These are phyloP conservation scores for Solanum clarkiae DNA, from an alignment of 257 asterid species.

Conservation along the genomic window DNA sequence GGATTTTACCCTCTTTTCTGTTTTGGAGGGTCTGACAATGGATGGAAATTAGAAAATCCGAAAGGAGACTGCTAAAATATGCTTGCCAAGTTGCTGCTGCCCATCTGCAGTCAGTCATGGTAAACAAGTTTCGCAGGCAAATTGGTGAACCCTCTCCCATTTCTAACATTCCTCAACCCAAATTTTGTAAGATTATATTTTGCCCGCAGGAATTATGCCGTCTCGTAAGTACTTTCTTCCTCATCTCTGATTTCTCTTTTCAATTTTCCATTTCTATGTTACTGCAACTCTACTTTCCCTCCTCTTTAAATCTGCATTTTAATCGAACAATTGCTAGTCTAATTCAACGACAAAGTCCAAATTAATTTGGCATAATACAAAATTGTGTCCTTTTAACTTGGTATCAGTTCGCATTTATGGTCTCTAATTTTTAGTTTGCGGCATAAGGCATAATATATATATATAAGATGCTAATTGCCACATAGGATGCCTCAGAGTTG, in stretches of 20 bases:
- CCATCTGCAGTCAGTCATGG: not conserved
- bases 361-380: not conserved
- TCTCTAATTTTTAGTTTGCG: no score
- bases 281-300: not conserved
- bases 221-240: not conserved
- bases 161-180: not conserved
- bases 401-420: not conserved
- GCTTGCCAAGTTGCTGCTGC: not conserved
- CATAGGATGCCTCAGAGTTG: not conserved
- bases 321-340: not conserved
- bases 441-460: no score
- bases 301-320: not conserved
- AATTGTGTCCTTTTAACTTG: not conserved
- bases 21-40: not conserved
- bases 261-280: not conserved
- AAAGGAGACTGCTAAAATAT: not conserved
- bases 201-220: not conserved
- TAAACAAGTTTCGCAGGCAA: not conserved
- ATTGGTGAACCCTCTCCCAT: not conserved
- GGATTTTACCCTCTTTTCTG: no score
- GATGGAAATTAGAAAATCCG: not conserved
- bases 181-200: not conserved
- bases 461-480: not conserved
- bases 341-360: not conserved
- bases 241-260: not conserved